Evolutionary conservation across 2,329 filamentous ascomycete genomes (phyloP).

Genomic region (Colletotrichum orchidophilum): DNA sequence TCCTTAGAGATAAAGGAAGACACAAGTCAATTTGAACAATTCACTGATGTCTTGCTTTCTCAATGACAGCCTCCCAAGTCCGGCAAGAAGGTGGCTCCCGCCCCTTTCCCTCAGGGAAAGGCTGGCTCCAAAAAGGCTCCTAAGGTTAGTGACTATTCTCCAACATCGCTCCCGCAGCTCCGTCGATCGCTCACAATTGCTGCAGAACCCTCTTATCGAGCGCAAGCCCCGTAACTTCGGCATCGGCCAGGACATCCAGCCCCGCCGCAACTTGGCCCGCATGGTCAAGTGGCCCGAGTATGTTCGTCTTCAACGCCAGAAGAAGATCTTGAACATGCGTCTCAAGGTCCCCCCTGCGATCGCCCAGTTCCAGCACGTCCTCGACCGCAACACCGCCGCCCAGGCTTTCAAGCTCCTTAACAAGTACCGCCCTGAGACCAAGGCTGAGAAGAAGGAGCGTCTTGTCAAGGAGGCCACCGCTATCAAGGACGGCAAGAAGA

Average conservation of each 20-base stretch:
- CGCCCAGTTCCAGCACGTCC: conserved; percentile 96
- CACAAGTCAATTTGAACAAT: conserved; percentile 77
- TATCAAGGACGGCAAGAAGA: conserved; percentile 99
- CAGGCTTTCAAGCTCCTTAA: conserved; percentile 99
- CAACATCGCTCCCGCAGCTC: not conserved
- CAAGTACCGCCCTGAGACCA: conserved; percentile 99
- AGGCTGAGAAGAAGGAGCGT: conserved; percentile 99
- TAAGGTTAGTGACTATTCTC: conserved; percentile 78
- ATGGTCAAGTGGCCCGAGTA: conserved; percentile 99
- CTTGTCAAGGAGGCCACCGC: conserved; percentile 97
- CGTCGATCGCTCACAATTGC: conserved; percentile 35
- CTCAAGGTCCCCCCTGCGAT: conserved; percentile 98
- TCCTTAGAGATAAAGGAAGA: conserved; percentile 96
- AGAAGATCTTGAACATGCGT: conserved; percentile 96
- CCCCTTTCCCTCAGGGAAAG: conserved; percentile 96
- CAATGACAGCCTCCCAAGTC: conserved; percentile 99
- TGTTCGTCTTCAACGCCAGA: conserved; percentile 94
- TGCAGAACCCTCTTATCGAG: conserved; percentile 98
- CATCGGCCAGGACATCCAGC: conserved; percentile 99
- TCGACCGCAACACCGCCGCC: conserved; percentile 95
- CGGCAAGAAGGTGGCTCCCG: conserved; percentile 97
- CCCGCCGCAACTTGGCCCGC: conserved; percentile 91
- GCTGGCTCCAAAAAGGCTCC: conserved; percentile 91
- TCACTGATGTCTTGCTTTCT: conserved; percentile 99
- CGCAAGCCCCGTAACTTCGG: conserved; percentile 97